A percentile compares a stretch with the other conserved stretches of the same genome.
Conservation (phyloP, 2,329 filamentous ascomycete genomes). For the Lachnellula cervina region DNA sequence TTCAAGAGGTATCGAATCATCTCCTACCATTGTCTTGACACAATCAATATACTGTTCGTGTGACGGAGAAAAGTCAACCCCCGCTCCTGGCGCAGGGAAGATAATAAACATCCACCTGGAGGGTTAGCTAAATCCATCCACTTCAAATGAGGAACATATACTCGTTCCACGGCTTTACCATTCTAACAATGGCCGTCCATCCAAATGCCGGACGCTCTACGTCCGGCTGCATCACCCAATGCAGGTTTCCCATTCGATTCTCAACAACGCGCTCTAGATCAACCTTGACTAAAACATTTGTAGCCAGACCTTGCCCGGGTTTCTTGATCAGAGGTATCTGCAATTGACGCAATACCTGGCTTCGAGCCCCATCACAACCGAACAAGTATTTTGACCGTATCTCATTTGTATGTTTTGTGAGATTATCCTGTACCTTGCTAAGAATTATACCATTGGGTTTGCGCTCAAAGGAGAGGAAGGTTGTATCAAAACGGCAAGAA, state of each 20-base stretch:
- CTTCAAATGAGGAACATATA: conserved; percentile 4
- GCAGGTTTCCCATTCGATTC: conserved; percentile 51
- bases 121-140: conserved; percentile 4
- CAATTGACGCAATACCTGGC: conserved; percentile 41
- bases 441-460: conserved; percentile 19
- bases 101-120: conserved; percentile 51
- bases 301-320: conserved; percentile 43
- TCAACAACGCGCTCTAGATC: conserved; percentile 48
- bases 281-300: conserved; percentile 44
- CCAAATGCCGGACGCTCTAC: conserved; percentile 46
- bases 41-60: conserved; percentile 43
- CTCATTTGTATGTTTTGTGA: conserved; percentile 36
- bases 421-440: conserved; percentile 35
- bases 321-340: conserved; percentile 41
- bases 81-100: conserved; percentile 38
- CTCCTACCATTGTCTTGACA: conserved; percentile 49
- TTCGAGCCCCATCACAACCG: conserved; percentile 51
- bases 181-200: conserved; percentile 47
- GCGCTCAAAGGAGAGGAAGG: conserved; percentile 32
- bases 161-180: conserved; percentile 61
- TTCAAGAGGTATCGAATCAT: conserved; percentile 45
- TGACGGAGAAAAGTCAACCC: conserved; percentile 38
- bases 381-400: conserved; percentile 53
- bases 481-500: conserved; percentile 39
- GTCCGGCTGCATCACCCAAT: conserved; percentile 55